Evolutionary conservation across 805 yeast species (phyloP), one percentile per base, ranked within the genome.

Genomic region (Schwanniomyces polymorphus): DNA sequence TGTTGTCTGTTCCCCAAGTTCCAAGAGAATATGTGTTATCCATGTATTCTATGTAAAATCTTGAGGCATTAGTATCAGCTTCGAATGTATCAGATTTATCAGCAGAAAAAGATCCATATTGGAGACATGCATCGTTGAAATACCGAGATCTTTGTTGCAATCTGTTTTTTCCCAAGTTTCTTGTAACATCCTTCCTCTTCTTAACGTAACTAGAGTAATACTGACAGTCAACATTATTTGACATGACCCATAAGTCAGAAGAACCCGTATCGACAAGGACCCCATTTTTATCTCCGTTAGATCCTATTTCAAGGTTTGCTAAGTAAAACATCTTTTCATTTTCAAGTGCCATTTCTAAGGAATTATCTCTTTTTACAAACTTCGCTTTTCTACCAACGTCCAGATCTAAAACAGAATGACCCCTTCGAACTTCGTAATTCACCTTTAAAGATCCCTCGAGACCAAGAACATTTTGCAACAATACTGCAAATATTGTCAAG

Each of bases 21-120:
- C 88, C 88, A 9, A 59, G 53, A 9, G 82, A 83, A 49, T 64
- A 74, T 7, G 75, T 64, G 21, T 70, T 68, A 52, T 81, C 85
- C 12, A 75, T 76, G 57, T 81, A 82, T 41, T 59, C 51, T 49
- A 76, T 76, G 28, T 49, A 53, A 49, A 75, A 78, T 2, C 27
- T 42, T 6, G 46, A 41, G 10, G 63, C 51, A 0, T 76, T 61
- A 23, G 55, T 45, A 49, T 71, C 70, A 23, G 28, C 23, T 1
- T 51, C 18, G 52, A 62, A 76, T 5, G 75, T 50, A 2, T 64
- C 45, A 1, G 80, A 75, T 3, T 46, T 37, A 4, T 53, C 47
- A 1, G 55, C 39, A 45, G 67, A 57, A 48, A 73, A 76, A 5
- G 76, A 64, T 9, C 80, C 80, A 44, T 60, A 71, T 12, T 43